Percentiles rank a stretch among this genome's conserved stretches.
These are phyloP conservation scores for Polytrichum formosum DNA, from an alignment of 225 moss, liverwort and hornwort species.

Conservation along the genomic window DNA sequence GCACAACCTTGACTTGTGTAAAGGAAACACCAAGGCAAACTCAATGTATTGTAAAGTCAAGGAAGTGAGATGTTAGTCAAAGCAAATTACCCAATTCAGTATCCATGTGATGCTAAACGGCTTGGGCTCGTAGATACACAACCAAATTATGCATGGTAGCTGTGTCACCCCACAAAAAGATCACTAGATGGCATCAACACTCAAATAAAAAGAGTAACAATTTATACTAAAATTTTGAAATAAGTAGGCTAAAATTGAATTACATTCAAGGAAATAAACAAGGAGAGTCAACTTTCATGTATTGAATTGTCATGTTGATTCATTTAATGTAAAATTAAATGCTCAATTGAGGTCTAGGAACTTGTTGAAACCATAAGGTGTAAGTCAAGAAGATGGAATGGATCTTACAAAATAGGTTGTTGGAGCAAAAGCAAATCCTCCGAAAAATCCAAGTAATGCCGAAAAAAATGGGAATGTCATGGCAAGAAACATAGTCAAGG, in stretches of 20 bases:
- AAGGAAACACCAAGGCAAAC: not conserved
- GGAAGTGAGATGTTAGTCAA: not conserved
- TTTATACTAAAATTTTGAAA: too few relatives aligned
- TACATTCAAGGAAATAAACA: not conserved
- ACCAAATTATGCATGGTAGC: constrained; percentile 19
- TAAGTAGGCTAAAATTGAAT: not conserved
- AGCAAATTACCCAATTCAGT: constrained; percentile 9
- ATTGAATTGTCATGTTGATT: not conserved
- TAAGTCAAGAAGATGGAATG: not conserved
- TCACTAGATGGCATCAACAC: not conserved
- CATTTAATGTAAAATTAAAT: not conserved
- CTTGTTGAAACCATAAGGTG: not conserved
- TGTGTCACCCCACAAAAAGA: not conserved
- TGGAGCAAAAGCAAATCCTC: constrained; percentile 61
- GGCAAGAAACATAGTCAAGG: constrained; percentile 30
- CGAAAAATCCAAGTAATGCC: constrained; percentile 50
- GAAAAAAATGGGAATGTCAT: constrained; percentile 53
- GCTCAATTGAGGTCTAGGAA: not conserved
- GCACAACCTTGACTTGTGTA: not conserved
- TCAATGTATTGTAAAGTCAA: not conserved
- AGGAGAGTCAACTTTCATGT: not conserved
- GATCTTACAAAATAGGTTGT: constrained; percentile 51
- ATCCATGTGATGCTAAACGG: constrained; percentile 7
- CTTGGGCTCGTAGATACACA: constrained; percentile 13
- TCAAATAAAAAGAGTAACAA: not conserved